Evolutionary conservation across 2,329 filamentous ascomycete genomes (phyloP).

Genomic region (Penicillium hordei): DNA sequence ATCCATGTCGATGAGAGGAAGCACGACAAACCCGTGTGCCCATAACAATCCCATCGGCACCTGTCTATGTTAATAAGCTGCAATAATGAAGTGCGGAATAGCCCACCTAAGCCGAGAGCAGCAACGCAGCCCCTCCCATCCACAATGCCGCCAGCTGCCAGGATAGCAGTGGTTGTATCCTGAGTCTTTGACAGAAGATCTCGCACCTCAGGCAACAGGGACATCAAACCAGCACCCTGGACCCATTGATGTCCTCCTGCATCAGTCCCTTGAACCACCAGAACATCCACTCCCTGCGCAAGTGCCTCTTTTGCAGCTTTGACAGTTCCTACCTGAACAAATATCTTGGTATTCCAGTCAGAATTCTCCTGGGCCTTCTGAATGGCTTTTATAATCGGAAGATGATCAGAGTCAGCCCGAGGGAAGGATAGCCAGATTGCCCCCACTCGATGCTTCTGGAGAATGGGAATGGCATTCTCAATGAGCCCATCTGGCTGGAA

Average conservation of each 20-base stretch:
- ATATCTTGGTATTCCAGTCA: conserved; percentile 48
- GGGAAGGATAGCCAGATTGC: conserved; percentile 70
- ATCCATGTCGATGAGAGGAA: background rate
- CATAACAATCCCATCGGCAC: conserved; percentile 24
- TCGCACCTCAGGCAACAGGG: conserved; percentile 58
- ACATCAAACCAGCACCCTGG: conserved; percentile 55
- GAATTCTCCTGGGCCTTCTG: conserved; percentile 30
- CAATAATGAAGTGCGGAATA: conserved; percentile 22
- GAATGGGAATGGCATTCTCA: conserved; percentile 48
- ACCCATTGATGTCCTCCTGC: conserved; percentile 64
- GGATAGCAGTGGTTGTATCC: conserved; percentile 41
- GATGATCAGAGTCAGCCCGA: conserved; percentile 38
- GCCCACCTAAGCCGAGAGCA: conserved; percentile 53
- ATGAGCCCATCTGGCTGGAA: conserved; percentile 40
- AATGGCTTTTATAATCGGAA: conserved; percentile 32
- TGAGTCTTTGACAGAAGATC: conserved; percentile 41
- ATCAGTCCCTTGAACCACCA: conserved; percentile 64
- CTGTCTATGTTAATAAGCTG: conserved; percentile 26
- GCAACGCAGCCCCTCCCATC: conserved; percentile 58
- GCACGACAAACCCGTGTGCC: conserved; percentile 20
- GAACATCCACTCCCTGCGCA: conserved; percentile 54
- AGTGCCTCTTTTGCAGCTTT: conserved; percentile 53
- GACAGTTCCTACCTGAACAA: conserved; percentile 64
- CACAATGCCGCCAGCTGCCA: conserved; percentile 62
- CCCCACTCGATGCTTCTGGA: conserved; percentile 55